Conservation (phyloP, 2,329 filamentous ascomycete species). For the Claviceps sp. region DNA sequence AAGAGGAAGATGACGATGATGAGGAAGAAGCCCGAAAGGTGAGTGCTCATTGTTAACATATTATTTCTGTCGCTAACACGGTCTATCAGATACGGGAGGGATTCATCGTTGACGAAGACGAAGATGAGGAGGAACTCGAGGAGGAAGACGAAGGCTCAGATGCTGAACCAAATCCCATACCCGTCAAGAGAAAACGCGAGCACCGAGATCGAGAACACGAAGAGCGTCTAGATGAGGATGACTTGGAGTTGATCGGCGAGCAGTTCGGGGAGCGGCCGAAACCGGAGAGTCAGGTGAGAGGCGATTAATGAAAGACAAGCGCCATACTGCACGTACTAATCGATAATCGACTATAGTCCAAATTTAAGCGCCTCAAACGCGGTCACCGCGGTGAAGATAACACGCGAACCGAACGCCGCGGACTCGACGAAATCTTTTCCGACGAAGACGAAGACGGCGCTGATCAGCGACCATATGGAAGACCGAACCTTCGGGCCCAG, state of each 20-base stretch:
- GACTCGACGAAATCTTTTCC: slow-evolving; percentile 85
- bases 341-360: slow-evolving; percentile 43
- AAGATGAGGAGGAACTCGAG: slow-evolving; percentile 69
- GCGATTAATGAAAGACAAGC: background rate
- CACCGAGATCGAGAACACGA: slow-evolving; percentile 66
- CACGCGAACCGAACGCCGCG: slow-evolving; percentile 49
- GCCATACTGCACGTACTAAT: background rate
- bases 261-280: slow-evolving; percentile 52
- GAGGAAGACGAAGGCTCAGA: slow-evolving; percentile 49
- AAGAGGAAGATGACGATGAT: slow-evolving; percentile 86
- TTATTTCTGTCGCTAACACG: slow-evolving; percentile 4
- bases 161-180: slow-evolving; percentile 37
- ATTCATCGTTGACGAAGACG: slow-evolving; percentile 60
- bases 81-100: slow-evolving; percentile 65
- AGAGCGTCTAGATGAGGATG: slow-evolving; percentile 87
- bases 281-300: slow-evolving; percentile 52
- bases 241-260: slow-evolving; percentile 87
- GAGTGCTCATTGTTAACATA: slow-evolving; percentile 7
- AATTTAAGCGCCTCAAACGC: slow-evolving; percentile 93
- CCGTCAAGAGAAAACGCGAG: slow-evolving; percentile 62
- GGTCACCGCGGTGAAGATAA: slow-evolving; percentile 68
- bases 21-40: slow-evolving; percentile 72
- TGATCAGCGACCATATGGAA: slow-evolving; percentile 38
- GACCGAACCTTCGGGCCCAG: slow-evolving; percentile 42
- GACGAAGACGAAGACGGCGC: slow-evolving; percentile 74